Evolutionary conservation across 1,284 basidiomycete species (phyloP).

Genomic region (Gomphus bonarii): DNA sequence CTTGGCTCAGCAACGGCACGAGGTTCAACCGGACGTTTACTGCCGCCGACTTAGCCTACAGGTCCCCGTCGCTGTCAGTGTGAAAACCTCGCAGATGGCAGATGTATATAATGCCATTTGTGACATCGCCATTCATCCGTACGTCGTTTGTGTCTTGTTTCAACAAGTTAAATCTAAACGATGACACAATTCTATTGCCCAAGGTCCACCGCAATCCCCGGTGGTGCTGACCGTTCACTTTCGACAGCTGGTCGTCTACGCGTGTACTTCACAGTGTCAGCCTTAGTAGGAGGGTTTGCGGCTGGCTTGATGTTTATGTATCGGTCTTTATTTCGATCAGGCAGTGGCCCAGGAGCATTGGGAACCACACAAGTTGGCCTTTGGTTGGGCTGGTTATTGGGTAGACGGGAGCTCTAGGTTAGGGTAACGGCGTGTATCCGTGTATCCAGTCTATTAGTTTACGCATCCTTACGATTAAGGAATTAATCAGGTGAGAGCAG

Average conservation of each 20-base stretch:
- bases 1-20: conserved; percentile 92
- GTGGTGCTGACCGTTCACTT: conserved; percentile 65
- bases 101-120: conserved; percentile 85
- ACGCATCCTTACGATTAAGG: background rate
- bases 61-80: conserved; percentile 86
- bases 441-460: background rate
- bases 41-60: conserved; percentile 77
- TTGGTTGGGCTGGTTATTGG: conserved; percentile 52
- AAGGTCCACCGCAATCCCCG: conserved; percentile 56
- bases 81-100: conserved; percentile 78
- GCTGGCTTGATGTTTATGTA: conserved; percentile 60
- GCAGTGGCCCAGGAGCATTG: conserved; percentile 34
- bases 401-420: conserved; percentile 26
- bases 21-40: conserved; percentile 97
- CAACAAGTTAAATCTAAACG: conserved; percentile 5
- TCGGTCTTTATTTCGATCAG: conserved; percentile 54
- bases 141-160: conserved; percentile 25
- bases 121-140: conserved; percentile 80
- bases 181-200: conserved; percentile 25
- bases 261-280: conserved; percentile 59
- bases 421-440: background rate
- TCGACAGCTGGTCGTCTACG: conserved; percentile 54
- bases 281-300: conserved; percentile 56
- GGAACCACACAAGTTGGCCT: conserved; percentile 36
- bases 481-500: background rate